These are phyloP conservation scores for Neopestalotiopsis sp. DNA, from an alignment of 2,329 filamentous ascomycete species.

Conservation along the genomic window DNA sequence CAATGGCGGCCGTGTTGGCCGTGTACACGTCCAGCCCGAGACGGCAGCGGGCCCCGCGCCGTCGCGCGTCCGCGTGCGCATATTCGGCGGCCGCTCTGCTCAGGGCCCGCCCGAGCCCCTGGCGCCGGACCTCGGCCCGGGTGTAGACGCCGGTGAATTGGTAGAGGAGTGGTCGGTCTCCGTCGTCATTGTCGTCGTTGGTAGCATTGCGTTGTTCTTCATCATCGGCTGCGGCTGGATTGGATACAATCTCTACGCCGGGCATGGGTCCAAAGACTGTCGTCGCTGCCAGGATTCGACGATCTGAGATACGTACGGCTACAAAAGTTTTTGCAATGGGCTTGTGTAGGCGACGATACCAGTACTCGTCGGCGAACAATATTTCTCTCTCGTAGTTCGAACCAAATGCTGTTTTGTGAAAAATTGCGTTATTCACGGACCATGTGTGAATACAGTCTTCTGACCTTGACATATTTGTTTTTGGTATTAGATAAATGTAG, in stretches of 20 bases:
- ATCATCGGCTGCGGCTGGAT: conserved; percentile 24
- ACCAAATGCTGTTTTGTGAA: conserved; percentile 38
- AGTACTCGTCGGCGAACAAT: conserved; percentile 39
- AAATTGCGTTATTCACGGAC: background rate
- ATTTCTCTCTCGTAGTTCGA: conserved; percentile 43
- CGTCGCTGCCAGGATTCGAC: conserved; percentile 36
- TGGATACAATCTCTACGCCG: conserved; percentile 25
- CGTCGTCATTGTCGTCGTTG: conserved; percentile 6
- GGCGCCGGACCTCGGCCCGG: conserved; percentile 39
- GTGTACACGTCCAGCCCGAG: conserved; percentile 40
- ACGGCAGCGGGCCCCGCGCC: conserved; percentile 28
- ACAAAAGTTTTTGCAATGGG: conserved; percentile 40
- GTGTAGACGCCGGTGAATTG: conserved; percentile 44
- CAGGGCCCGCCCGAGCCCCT: conserved; percentile 39
- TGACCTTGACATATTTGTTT: background rate
- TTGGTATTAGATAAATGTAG: background rate
- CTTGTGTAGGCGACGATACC: conserved; percentile 41
- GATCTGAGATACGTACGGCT: conserved; percentile 28
- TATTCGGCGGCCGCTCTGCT: conserved; percentile 33
- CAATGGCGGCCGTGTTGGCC: conserved; percentile 36
- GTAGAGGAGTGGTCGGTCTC: conserved; percentile 27
- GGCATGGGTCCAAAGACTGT: conserved; percentile 38
- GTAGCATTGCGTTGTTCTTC: background rate
- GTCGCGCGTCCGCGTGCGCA: conserved; percentile 26
- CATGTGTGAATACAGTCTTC: background rate